Conservation (phyloP, 108 stramenopile genomes). For the Cyclotella choctawhatcheeana region DNA sequence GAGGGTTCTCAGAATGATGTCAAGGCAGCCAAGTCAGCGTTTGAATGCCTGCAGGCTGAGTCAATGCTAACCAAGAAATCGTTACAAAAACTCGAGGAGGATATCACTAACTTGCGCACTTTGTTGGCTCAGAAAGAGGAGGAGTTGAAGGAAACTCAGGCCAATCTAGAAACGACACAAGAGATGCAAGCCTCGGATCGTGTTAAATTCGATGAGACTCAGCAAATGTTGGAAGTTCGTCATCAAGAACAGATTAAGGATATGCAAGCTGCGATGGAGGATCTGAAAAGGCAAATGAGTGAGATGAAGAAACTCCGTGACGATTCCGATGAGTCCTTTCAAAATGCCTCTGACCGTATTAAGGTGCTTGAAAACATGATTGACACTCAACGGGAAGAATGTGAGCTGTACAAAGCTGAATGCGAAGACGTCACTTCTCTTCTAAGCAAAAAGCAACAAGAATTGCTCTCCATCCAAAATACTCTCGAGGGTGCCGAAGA, state of each 20-base stretch:
- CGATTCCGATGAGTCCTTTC: slow-evolving; percentile 22
- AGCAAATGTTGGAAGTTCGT: neutral
- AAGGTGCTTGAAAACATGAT: slow-evolving; percentile 27
- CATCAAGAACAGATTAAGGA: slow-evolving; percentile 20
- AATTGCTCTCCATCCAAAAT: slow-evolving; percentile 18
- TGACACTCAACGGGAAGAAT: slow-evolving; percentile 24
- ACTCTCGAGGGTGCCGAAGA: slow-evolving; percentile 30
- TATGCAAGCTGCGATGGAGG: neutral
- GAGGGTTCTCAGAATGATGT: slow-evolving; percentile 29
- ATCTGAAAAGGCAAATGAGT: slow-evolving; percentile 16
- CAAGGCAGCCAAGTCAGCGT: slow-evolving; percentile 36
- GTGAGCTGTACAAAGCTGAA: slow-evolving; percentile 22
- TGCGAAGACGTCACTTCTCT: slow-evolving; percentile 28
- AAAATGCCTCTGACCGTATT: slow-evolving; percentile 30
- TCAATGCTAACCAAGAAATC: slow-evolving; percentile 11
- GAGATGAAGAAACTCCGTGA: slow-evolving; percentile 6
- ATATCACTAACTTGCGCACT: slow-evolving; percentile 10
- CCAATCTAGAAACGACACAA: neutral
- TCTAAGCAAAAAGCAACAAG: slow-evolving; percentile 1
- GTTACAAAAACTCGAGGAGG: slow-evolving; percentile 26
- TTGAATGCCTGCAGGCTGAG: slow-evolving; percentile 40
- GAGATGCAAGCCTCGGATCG: neutral
- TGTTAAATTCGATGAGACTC: neutral
- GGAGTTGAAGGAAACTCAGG: slow-evolving; percentile 24
- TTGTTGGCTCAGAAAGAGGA: slow-evolving; percentile 17